Percentiles rank a stretch among this genome's conserved stretches.
phyloP scores from a whole-genome alignment of 345 rosid genomes.

The Corchorus olitorius region DNA sequence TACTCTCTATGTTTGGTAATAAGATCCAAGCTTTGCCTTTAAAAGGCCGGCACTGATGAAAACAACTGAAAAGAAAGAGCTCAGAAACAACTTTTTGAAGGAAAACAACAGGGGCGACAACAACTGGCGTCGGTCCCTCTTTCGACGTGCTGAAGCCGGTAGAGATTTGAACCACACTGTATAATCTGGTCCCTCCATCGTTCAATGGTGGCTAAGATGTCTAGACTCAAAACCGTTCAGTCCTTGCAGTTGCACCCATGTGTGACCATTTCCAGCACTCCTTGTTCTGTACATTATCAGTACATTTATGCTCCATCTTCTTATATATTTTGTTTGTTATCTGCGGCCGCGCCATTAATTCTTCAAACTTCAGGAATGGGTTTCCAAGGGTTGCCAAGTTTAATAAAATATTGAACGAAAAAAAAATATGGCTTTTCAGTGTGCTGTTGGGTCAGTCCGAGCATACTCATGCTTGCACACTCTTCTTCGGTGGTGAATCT shows the following conservation, averaged over 20 bases:
- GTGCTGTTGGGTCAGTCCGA: too few species aligned
- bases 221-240: conserved; percentile 13
- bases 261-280: background rate
- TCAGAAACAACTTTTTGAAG: background rate
- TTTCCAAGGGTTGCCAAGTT: too few species aligned
- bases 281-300: background rate
- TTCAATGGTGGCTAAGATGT: background rate
- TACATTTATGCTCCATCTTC: background rate
- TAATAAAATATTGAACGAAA: too few species aligned
- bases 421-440: too few species aligned
- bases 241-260: background rate
- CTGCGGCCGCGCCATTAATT: too few species aligned
- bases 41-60: conserved; percentile 4
- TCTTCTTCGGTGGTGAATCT: too few species aligned
- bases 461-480: too few species aligned
- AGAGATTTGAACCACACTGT: conserved; percentile 12
- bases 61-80: background rate
- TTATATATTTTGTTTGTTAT: too few species aligned
- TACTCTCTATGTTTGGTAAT: background rate
- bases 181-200: conserved; percentile 7
- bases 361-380: too few species aligned
- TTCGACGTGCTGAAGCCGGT: conserved; percentile 20
- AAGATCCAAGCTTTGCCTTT: background rate
- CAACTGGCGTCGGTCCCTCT: background rate
- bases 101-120: background rate